Evolutionary conservation across 2,329 filamentous ascomycete species (phyloP).

Genomic region (Pseudogymnoascus sp.): DNA sequence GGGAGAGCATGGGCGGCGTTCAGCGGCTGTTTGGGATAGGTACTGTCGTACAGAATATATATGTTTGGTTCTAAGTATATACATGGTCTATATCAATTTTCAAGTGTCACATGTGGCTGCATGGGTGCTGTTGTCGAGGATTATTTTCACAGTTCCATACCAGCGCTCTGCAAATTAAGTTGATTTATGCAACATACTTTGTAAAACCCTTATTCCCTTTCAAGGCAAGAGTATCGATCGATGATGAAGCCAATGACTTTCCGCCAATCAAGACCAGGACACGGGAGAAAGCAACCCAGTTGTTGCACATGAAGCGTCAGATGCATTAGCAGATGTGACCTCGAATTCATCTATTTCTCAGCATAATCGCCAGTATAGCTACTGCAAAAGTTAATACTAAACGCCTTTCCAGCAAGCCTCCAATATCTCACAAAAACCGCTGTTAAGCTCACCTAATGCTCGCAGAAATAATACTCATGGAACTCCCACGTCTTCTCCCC

Average conservation of each 20-base stretch:
- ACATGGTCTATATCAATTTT: neutral
- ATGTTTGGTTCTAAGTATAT: neutral
- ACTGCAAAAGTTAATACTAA: neutral
- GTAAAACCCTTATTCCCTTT: neutral
- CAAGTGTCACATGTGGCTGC: neutral
- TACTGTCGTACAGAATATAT: neutral
- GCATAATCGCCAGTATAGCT: neutral
- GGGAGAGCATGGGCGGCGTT: neutral
- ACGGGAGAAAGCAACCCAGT: neutral
- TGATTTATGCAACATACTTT: neutral
- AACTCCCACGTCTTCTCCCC: neutral
- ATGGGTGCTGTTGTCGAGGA: neutral
- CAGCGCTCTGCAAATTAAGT: neutral
- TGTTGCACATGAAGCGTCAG: neutral
- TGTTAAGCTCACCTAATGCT: neutral
- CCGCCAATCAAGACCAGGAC: neutral
- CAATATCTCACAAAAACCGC: neutral
- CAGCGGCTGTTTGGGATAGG: neutral
- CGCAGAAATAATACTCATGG: constrained; percentile 3
- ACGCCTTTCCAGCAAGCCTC: neutral
- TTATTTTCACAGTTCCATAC: neutral
- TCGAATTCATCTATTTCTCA: neutral
- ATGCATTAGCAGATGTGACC: neutral
- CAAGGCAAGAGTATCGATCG: neutral
- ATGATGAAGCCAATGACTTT: neutral